These are phyloP conservation scores for Citrullus colocynthis DNA, from an alignment of 306 rosid species.

Conservation along the genomic window DNA sequence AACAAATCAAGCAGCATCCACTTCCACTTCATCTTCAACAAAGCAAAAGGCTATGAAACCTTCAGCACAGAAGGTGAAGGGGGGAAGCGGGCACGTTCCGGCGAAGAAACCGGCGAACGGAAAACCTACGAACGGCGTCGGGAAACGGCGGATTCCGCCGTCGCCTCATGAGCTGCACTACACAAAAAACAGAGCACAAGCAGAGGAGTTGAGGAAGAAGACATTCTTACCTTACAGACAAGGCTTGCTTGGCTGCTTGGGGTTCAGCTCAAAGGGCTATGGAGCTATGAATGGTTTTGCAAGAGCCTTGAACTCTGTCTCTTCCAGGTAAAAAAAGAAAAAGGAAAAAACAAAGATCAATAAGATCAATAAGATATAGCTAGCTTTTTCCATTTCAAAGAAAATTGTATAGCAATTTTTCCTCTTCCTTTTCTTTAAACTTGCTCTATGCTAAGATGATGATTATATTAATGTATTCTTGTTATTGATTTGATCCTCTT, in stretches of 20 bases:
- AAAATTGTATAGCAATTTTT: conserved; percentile 24
- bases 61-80: conserved; percentile 15
- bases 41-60: neutral
- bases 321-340: conserved; percentile 49
- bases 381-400: conserved; percentile 1
- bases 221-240: conserved; percentile 87
- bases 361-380: neutral
- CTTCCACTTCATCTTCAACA: neutral
- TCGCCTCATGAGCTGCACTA: conserved; percentile 92
- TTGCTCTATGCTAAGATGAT: conserved; percentile 5
- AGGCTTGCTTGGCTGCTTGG: conserved; percentile 87
- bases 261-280: conserved; percentile 89
- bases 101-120: conserved; percentile 37
- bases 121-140: conserved; percentile 62
- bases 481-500: conserved; percentile 3
- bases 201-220: conserved; percentile 87
- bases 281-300: conserved; percentile 95
- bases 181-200: conserved; percentile 78
- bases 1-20: neutral
- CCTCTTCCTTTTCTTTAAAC: neutral
- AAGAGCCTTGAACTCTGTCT: conserved; percentile 88
- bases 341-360: neutral
- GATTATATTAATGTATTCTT: conserved; percentile 4
- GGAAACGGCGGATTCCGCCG: conserved; percentile 59
- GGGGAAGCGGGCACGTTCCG: conserved; percentile 14